Evolutionary conservation across 1,139 yeast genomes (phyloP).

Genomic region (Yamadazyma triangularis): DNA sequence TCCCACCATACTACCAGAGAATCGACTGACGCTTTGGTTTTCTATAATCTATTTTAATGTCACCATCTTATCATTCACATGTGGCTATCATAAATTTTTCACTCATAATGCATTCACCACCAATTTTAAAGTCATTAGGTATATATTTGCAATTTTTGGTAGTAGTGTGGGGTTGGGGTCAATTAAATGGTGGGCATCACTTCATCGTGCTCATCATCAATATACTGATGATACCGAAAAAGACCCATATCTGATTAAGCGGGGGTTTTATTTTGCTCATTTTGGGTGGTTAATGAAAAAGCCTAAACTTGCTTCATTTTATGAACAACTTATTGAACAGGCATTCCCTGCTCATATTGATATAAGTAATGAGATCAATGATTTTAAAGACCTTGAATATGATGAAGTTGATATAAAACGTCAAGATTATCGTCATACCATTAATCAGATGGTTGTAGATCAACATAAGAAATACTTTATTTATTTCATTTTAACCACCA

Average conservation of each 20-base stretch:
- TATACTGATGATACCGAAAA: conserved; percentile 59
- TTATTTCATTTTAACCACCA: conserved; percentile 41
- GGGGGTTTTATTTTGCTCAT: conserved; percentile 58
- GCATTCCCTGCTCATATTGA: conserved; percentile 32
- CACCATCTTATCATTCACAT: conserved; percentile 36
- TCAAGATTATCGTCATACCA: conserved; percentile 15
- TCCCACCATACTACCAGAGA: conserved; percentile 19
- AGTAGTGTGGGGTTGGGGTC: conserved; percentile 61
- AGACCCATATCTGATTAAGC: conserved; percentile 62
- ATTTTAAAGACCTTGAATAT: conserved; percentile 7
- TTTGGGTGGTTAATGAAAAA: conserved; percentile 60
- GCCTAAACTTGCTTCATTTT: conserved; percentile 39
- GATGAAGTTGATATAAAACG: conserved; percentile 21
- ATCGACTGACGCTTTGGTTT: conserved; percentile 26
- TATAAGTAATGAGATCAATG: conserved; percentile 3
- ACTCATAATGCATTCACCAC: conserved; percentile 55
- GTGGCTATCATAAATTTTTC: conserved; percentile 44
- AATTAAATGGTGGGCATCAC: conserved; percentile 57
- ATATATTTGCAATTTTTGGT: conserved; percentile 49
- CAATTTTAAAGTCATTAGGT: conserved; percentile 29
- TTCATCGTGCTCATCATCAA: conserved; percentile 69
- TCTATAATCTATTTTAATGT: conserved; percentile 31
- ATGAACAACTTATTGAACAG: conserved; percentile 33
- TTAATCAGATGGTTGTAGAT: conserved; percentile 46
- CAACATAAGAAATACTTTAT: conserved; percentile 47